Evolutionary conservation across 23 red algal species (phyloP).

Genomic region (Gracilaria caudata): DNA sequence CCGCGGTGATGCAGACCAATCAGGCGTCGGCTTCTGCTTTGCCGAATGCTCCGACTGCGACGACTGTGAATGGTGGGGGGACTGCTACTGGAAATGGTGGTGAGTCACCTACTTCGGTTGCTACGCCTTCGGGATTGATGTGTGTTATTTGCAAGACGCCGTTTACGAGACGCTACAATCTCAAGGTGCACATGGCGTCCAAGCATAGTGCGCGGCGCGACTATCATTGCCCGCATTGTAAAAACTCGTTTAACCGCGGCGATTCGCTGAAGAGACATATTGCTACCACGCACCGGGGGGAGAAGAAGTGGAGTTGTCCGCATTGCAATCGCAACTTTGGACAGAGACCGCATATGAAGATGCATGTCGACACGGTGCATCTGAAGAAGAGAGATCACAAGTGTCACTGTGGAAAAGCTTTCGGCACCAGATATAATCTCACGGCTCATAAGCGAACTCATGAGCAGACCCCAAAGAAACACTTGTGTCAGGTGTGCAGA

Average conservation of each 20-base stretch:
- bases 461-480: conserved; percentile 62
- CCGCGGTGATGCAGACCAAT: conserved; percentile 17
- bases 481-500: conserved; percentile 34
- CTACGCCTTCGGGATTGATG: conserved; percentile 11
- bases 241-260: conserved; percentile 43
- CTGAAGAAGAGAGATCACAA: conserved; percentile 68
- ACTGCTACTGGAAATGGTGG: conserved; percentile 24
- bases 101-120: conserved; percentile 49
- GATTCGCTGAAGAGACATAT: conserved; percentile 65
- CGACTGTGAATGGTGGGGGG: not conserved
- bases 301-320: conserved; percentile 68
- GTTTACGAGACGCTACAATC: conserved; percentile 64
- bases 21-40: conserved; percentile 19
- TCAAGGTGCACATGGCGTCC: conserved; percentile 61
- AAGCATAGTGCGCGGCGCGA: conserved; percentile 59
- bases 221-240: conserved; percentile 51
- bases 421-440: conserved; percentile 60
- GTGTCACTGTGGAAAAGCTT: conserved; percentile 63
- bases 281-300: conserved; percentile 59
- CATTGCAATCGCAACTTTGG: conserved; percentile 67
- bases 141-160: conserved; percentile 45
- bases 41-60: not conserved
- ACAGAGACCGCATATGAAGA: conserved; percentile 67
- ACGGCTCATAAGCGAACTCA: conserved; percentile 61
- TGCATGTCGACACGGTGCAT: conserved; percentile 65